Evolutionary conservation across 2,329 filamentous ascomycete genomes (phyloP), one percentile per base, ranked within the genome.

Genomic region (Colletotrichum costaricense): DNA sequence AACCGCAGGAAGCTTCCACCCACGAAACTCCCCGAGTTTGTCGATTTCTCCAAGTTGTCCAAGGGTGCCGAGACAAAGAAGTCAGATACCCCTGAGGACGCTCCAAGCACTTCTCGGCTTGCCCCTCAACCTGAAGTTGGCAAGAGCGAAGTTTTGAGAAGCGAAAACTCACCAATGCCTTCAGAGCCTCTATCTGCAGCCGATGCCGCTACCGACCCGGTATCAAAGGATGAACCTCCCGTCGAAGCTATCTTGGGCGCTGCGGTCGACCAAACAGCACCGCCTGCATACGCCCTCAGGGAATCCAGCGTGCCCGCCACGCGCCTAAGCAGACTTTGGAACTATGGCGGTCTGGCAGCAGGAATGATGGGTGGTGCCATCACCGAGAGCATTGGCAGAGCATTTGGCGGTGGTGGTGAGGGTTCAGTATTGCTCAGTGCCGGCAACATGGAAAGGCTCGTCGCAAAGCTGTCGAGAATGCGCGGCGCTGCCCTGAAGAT

Each of bases 311-410:
- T 99, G 0, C 97, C 97, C 1, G 94, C 97, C 0, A 95, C 95
- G 8, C 92, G 97, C 4, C 84, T 99, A 64, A 93, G 95, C 56
- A 90, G 97, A 68, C 85, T 99, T 28, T 98, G 96, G 94, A 97
- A 99, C 82, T 99, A 98, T 80, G 91, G 95, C 69, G 95, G 97
- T 0, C 88, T 99, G 5, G 97, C 95, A 30, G 96, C 95, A 1
- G 97, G 96, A 59, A 98, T 99, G 95, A 91, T 98, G 8, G 94
- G 97, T 78, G 97, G 97, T 1, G 95, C 95, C 33, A 91, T 98
- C 73, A 93, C 92, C 1, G 97, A 99, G 82, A 90, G 93, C 65
- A 85, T 99, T 76, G 94, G 94, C 79, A 91, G 96, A 73, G 92
- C 92, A 2, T 92, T 95, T 46, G 94, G 95, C 7, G 90, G 92